Evolutionary conservation across 805 yeast genomes (phyloP).

Genomic region (Cyberlindnera sargentensis): DNA sequence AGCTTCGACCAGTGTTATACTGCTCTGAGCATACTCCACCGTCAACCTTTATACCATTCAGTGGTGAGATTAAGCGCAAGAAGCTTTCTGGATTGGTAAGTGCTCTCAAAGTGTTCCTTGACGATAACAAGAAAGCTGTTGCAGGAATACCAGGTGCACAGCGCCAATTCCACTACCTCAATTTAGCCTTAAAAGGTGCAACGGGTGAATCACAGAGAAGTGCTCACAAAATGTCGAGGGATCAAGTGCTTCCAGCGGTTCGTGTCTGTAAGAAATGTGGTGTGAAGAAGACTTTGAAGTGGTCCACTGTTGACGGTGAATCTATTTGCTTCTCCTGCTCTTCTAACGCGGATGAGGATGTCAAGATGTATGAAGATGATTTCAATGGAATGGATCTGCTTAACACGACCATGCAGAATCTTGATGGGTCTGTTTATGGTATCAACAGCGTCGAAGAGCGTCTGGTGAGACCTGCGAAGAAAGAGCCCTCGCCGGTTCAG

Average conservation of each 20-base stretch:
- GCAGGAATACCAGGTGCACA: constrained; percentile 27
- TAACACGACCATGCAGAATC: constrained; percentile 1
- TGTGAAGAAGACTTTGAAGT: constrained; percentile 10
- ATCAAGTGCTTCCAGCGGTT: neutral
- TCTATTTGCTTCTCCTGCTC: constrained; percentile 13
- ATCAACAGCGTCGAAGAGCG: neutral
- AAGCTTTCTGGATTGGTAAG: constrained; percentile 9
- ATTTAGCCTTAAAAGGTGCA: constrained; percentile 7
- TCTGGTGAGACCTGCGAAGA: constrained; percentile 2
- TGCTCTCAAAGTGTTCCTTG: constrained; percentile 16
- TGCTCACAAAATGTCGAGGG: too few relatives aligned
- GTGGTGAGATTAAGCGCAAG: constrained; percentile 12
- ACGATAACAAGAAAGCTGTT: constrained; percentile 13
- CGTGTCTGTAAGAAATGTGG: constrained; percentile 2
- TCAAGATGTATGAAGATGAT: constrained; percentile 1
- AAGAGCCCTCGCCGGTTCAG: constrained; percentile 1
- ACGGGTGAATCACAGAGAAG: too few relatives aligned
- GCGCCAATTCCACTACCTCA: constrained; percentile 32
- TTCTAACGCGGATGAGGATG: neutral
- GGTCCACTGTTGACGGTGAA: constrained; percentile 3
- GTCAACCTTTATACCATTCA: constrained; percentile 21
- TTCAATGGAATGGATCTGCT: neutral
- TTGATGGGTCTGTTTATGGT: constrained; percentile 1
- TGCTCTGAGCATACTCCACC: constrained; percentile 34
- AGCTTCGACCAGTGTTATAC: constrained; percentile 34